Conservation (phyloP, 2,329 filamentous ascomycete species). For the Byssochlamys sp. region DNA sequence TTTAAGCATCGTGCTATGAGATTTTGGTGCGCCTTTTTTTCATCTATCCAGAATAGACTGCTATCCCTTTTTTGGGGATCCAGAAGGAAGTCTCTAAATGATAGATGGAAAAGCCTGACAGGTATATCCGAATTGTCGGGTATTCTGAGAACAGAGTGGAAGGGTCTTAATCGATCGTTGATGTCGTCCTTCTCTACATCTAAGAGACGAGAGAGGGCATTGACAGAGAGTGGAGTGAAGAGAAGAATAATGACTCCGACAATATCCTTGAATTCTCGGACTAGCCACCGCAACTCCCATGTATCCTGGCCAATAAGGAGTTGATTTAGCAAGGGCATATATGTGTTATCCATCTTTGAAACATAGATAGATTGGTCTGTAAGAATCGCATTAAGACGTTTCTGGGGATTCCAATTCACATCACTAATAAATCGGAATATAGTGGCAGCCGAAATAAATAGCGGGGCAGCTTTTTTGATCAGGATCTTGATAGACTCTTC, state of each 20-base stretch:
- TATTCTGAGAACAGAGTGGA: slow-evolving; percentile 15
- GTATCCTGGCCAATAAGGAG: slow-evolving; percentile 8
- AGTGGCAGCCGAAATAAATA: too few relatives aligned
- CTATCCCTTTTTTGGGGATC: slow-evolving; percentile 10
- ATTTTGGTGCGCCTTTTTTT: slow-evolving; percentile 18
- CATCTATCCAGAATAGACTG: slow-evolving; percentile 20
- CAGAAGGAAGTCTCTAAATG: slow-evolving; percentile 25
- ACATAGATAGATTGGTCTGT: too few relatives aligned
- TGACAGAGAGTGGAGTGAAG: slow-evolving; percentile 13
- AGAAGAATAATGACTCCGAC: slow-evolving; percentile 16
- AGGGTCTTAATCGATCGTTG: slow-evolving; percentile 3
- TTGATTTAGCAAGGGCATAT: slow-evolving; percentile 15
- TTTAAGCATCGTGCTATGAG: slow-evolving; percentile 19
- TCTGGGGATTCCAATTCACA: too few relatives aligned
- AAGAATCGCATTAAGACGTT: slow-evolving; percentile 8
- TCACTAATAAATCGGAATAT: too few relatives aligned
- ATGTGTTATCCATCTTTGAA: slow-evolving; percentile 18
- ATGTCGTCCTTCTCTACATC: slow-evolving; percentile 5
- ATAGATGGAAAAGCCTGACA: slow-evolving; percentile 17
- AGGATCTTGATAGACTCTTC: too few relatives aligned
- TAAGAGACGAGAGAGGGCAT: too few relatives aligned
- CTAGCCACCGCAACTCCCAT: slow-evolving; percentile 4
- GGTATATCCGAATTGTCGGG: slow-evolving; percentile 5
- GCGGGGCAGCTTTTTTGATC: too few relatives aligned
- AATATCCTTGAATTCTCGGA: slow-evolving; percentile 11